Conservation (phyloP, 75 land plant genomes). For the Isoetes taiwanensis region DNA sequence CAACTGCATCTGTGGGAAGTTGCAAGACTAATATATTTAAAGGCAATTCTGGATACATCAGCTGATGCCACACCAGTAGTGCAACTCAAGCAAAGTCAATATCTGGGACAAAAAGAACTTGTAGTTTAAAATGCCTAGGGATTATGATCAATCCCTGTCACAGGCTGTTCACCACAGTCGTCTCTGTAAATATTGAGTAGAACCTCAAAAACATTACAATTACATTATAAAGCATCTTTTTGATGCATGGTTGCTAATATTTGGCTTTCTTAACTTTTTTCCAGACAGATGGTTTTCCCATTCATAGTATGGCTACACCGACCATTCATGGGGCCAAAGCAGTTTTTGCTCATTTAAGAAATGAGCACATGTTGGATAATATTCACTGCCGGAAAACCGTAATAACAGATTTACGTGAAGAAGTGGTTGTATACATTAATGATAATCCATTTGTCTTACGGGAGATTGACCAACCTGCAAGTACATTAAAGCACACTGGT, state of each 20-base stretch:
- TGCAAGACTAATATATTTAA: too few relatives aligned
- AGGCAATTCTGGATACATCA: too few relatives aligned
- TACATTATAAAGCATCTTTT: too few relatives aligned
- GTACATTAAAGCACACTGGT: conserved; percentile 94
- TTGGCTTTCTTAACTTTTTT: neutral
- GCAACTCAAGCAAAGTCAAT: too few relatives aligned
- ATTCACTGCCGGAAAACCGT: conserved; percentile 29
- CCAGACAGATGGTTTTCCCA: conserved; percentile 81
- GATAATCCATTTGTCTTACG: conserved; percentile 93
- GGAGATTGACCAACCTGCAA: conserved; percentile 88
- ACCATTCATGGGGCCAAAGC: conserved; percentile 77
- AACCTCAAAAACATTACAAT: too few relatives aligned
- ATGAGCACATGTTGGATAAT: conserved; percentile 24
- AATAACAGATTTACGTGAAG: conserved; percentile 80
- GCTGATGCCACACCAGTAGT: too few relatives aligned
- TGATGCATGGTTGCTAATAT: neutral
- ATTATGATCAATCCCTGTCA: too few relatives aligned
- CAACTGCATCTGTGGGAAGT: too few relatives aligned
- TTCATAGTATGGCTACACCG: conserved; percentile 97
- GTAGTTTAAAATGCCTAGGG: too few relatives aligned
- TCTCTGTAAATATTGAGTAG: too few relatives aligned
- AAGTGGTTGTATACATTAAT: conserved; percentile 87
- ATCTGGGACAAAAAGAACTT: too few relatives aligned
- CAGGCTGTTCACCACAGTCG: too few relatives aligned
- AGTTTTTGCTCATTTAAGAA: conserved; percentile 50